These are phyloP conservation scores for Plasmodiophora brassicae DNA, from an alignment of 208 protist genomes.

Conservation along the genomic window DNA sequence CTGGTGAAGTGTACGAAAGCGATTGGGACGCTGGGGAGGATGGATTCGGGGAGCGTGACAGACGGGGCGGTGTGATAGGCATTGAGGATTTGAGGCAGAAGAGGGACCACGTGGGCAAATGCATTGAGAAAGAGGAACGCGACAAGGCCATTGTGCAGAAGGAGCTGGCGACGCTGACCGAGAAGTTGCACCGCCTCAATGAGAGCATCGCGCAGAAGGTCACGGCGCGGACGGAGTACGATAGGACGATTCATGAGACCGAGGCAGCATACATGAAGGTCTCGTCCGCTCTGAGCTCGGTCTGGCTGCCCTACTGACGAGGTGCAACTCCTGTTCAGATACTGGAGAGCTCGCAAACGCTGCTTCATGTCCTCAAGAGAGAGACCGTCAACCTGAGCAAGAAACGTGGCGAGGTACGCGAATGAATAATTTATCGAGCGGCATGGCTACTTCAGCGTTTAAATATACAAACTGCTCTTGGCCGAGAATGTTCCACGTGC, in stretches of 20 bases:
- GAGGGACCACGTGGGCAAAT: neutral
- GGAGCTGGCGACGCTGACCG: neutral
- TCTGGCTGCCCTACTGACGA: too few species aligned
- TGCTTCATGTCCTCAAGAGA: slow-evolving; percentile 36
- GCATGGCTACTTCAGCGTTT: too few species aligned
- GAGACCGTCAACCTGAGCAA: slow-evolving; percentile 26
- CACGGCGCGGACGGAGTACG: neutral
- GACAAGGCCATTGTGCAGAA: slow-evolving; percentile 3
- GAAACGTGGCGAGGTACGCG: too few species aligned
- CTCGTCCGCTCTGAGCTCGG: neutral
- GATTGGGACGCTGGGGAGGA: too few species aligned
- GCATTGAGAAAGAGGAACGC: slow-evolving; percentile 30
- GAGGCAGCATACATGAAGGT: slow-evolving; percentile 34
- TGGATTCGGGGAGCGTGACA: neutral
- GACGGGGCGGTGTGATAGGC: neutral
- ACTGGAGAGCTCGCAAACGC: slow-evolving; percentile 28
- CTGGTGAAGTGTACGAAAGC: slow-evolving; percentile 16
- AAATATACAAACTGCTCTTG: too few species aligned
- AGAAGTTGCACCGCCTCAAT: slow-evolving; percentile 28
- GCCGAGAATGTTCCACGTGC: too few species aligned
- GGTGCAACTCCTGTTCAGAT: neutral
- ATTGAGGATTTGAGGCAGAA: slow-evolving; percentile 32
- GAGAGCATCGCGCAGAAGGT: slow-evolving; percentile 22
- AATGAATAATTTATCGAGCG: too few species aligned
- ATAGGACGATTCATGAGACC: slow-evolving; percentile 36